Evolutionary conservation across 2,329 filamentous ascomycete species (phyloP), one percentile per base, ranked within the genome.

Genomic region (Penicillium hordei): DNA sequence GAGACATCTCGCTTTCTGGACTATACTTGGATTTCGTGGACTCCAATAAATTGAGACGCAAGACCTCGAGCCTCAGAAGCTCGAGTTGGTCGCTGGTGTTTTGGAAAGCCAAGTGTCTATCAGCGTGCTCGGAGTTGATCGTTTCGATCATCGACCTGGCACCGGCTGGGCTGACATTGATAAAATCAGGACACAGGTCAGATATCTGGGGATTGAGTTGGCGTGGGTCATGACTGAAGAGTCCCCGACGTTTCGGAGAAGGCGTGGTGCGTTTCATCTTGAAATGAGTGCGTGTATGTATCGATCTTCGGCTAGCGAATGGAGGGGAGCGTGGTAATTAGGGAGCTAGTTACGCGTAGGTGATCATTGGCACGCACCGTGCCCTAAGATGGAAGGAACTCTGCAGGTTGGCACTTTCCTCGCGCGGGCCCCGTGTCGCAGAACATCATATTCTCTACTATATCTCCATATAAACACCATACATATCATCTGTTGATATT

Each of bases 341-440:
- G n/a, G 27, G 12, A 9, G 3, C 6, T 2, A 23, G 9, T 13
- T 15, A 5, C 6, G 10, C 7, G 0, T 5, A 23, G 25, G 27
- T 6, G 8, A 9, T 12, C 15, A 23, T 0, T 23, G 1, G 1
- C 36, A 51, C 48, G 48, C 48, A 51, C 48, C 5, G 19, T n/a
- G 48, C 48, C 48, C 48, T 51, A 51, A 43, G 17, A 42, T 12
- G 36, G 38, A 42, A 51, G 25, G n/a, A 15, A 21, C n/a, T 42
- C 13, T 43, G 17, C 13, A 27, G 40, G 7, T 23, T 31, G n/a
- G 36, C n/a, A n/a, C 36, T n/a, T 51, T 51, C 34, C n/a, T 31
- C 13, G 1, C 15, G 7, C 19, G 9, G 19, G 9, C 9, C 12
- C 27, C 8, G 19, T 21, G 36, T 21, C 19, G 23, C n/a, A 43